These are phyloP conservation scores for Bifiguratus adelaidae DNA, from an alignment of 192 early-diverging fungal genomes.

Conservation along the genomic window DNA sequence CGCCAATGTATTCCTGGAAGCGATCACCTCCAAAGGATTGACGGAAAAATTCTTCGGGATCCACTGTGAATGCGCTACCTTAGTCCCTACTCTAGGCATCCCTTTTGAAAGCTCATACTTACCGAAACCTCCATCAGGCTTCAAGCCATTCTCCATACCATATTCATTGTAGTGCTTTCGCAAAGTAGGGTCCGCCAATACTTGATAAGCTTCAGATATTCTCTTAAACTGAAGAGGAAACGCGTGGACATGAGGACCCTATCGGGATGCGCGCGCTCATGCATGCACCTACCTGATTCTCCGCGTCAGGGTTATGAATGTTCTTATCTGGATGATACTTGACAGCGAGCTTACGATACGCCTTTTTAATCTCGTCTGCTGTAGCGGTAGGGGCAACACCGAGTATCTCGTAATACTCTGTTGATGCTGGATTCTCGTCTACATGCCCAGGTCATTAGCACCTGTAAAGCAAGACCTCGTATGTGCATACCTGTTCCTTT, in stretches of 20 bases:
- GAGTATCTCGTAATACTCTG: conserved; percentile 86
- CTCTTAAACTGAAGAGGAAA: conserved; percentile 92
- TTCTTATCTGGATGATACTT: conserved; percentile 91
- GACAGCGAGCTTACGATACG: conserved; percentile 75
- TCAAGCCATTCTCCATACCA: conserved; percentile 51
- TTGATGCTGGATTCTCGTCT: conserved; percentile 70
- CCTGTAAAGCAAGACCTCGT: too few relatives aligned
- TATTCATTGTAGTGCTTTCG: conserved; percentile 83
- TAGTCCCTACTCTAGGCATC: too few relatives aligned
- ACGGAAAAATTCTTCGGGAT: conserved; percentile 92
- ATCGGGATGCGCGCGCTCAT: too few relatives aligned
- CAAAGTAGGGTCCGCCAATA: conserved; percentile 84
- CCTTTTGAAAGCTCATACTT: conserved; percentile 9
- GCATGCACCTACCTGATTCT: conserved; percentile 9
- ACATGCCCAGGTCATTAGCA: conserved; percentile 1
- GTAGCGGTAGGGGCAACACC: conserved; percentile 66
- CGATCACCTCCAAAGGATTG: conserved; percentile 96
- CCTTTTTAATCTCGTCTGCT: conserved; percentile 84
- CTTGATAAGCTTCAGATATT: conserved; percentile 95
- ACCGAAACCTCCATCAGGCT: conserved; percentile 55
- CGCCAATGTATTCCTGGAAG: conserved; percentile 96
- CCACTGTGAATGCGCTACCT: conserved; percentile 58
- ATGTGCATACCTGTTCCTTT: conserved; percentile 18
- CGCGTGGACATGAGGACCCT: too few relatives aligned
- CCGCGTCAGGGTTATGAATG: conserved; percentile 8